These are phyloP conservation scores for Dothideomycetidae sp. DNA, from an alignment of 2,329 filamentous ascomycete species.

Conservation along the genomic window DNA sequence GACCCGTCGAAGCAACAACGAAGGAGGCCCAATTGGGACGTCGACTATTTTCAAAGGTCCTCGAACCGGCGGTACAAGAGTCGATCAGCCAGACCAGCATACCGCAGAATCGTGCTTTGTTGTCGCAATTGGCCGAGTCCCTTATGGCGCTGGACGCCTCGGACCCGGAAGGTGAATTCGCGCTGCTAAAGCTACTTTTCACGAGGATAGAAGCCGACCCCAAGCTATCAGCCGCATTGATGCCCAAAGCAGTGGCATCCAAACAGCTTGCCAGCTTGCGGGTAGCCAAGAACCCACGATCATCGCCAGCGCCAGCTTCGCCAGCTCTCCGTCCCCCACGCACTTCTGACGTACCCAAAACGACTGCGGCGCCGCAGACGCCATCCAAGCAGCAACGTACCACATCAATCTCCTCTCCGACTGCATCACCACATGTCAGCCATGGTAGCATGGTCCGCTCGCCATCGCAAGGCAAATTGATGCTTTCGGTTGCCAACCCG, in stretches of 20 bases:
- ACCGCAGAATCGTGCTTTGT: slow-evolving; percentile 59
- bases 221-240: slow-evolving; percentile 41
- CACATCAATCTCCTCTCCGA: slow-evolving; percentile 4
- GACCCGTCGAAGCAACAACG: slow-evolving; percentile 24
- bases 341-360: slow-evolving; percentile 4
- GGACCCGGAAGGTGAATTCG: slow-evolving; percentile 81
- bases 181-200: slow-evolving; percentile 65
- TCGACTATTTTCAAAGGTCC: slow-evolving; percentile 62
- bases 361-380: not conserved
- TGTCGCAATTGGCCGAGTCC: slow-evolving; percentile 71
- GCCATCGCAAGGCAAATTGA: slow-evolving; percentile 44
- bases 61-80: slow-evolving; percentile 75
- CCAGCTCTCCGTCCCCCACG: slow-evolving; percentile 11
- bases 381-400: slow-evolving; percentile 2
- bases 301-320: slow-evolving; percentile 5
- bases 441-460: slow-evolving; percentile 31
- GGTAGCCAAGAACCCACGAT: slow-evolving; percentile 8
- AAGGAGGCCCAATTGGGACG: slow-evolving; percentile 77
- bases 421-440: slow-evolving; percentile 19
- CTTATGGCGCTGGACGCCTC: slow-evolving; percentile 72
- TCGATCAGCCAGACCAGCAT: slow-evolving; percentile 61
- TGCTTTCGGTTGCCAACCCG: slow-evolving; percentile 69
- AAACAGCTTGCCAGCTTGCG: slow-evolving; percentile 23
- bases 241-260: slow-evolving; percentile 23
- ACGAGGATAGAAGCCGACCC: slow-evolving; percentile 56